Base-by-base conservation (phyloP, 208 protist genomes). In the Acanthamoeba sp. region DNA sequence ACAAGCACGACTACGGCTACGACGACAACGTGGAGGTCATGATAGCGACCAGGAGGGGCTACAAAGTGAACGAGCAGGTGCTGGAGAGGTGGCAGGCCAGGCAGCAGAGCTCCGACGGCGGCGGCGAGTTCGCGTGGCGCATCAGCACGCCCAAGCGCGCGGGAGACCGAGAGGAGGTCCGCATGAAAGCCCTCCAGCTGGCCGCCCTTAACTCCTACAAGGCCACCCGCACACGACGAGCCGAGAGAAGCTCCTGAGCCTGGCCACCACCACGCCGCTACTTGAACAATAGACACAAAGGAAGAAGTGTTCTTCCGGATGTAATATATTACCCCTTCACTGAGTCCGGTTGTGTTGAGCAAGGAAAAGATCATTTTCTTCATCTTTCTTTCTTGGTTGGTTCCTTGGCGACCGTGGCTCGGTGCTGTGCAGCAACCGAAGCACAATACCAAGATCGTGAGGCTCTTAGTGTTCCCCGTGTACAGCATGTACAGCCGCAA, bases 301-400 rank as follows among this genome's bases (percentile, higher is more conserved):
- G 73, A 45, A 84, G 73, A 84, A 84, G 73, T 50, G 73, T 84
- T 84, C 73, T 84, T 52, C 38, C 40, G 20, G n/a, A 34, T 69
- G 6, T 69, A 69, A 69, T 6, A 69, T 69, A 32, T 34, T 29
- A 69, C 6, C n/a, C n/a, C 59, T n/a, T n/a, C n/a, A n/a, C n/a
- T n/a, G n/a, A n/a, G n/a, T n/a, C n/a, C n/a, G n/a, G n/a, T n/a
- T n/a, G n/a, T n/a, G n/a, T n/a, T n/a, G n/a, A n/a, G n/a, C n/a
- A n/a, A n/a, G n/a, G n/a, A n/a, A n/a, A 34, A 22, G 16, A 69
- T 69, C 16, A 69, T 22, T 27, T 69, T 69, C 22, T 32, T 69
- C n/a, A n/a, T n/a, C n/a, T n/a, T n/a, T n/a, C n/a, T n/a, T n/a
- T n/a, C n/a, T n/a, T n/a, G n/a, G n/a, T n/a, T n/a, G n/a, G n/a